Evolutionary conservation across 2,329 filamentous ascomycete species (phyloP).

Genomic region (Aspergillus sp.): DNA sequence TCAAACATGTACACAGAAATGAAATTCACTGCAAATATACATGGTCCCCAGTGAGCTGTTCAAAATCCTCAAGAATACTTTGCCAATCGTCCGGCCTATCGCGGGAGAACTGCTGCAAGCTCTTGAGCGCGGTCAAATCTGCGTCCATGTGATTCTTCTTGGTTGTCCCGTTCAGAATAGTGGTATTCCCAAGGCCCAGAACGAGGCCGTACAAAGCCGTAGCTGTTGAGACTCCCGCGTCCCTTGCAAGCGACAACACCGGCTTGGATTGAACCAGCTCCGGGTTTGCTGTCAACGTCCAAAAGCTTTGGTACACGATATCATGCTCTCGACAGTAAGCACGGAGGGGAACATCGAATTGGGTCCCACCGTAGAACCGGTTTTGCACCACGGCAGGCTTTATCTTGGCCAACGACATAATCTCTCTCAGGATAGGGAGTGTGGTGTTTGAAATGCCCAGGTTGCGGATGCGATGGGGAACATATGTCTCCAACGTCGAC

Average conservation of each 20-base stretch:
- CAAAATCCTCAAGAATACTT: slow-evolving; percentile 51
- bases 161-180: slow-evolving; percentile 59
- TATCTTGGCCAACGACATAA: slow-evolving; percentile 48
- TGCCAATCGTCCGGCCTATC: slow-evolving; percentile 53
- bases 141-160: slow-evolving; percentile 51
- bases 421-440: slow-evolving; percentile 55
- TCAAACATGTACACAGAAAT: no score
- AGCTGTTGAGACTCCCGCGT: slow-evolving; percentile 42
- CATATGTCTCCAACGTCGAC: slow-evolving; percentile 64
- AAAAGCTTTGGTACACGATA: slow-evolving; percentile 61
- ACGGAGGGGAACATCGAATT: slow-evolving; percentile 62
- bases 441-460: slow-evolving; percentile 76
- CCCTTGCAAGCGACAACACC: slow-evolving; percentile 52
- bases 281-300: slow-evolving; percentile 62
- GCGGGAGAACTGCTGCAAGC: slow-evolving; percentile 45
- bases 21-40: slow-evolving; percentile 5
- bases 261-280: slow-evolving; percentile 47
- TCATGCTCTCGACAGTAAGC: slow-evolving; percentile 53
- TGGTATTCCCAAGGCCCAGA: slow-evolving; percentile 50
- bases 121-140: slow-evolving; percentile 50
- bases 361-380: slow-evolving; percentile 62
- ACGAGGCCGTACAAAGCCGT: slow-evolving; percentile 59
- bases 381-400: slow-evolving; percentile 72
- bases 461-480: slow-evolving; percentile 63
- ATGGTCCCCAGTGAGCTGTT: slow-evolving; percentile 36